Conservation (phyloP, 1,284 basidiomycete genomes). For the Fomitopsis schrenkii region DNA sequence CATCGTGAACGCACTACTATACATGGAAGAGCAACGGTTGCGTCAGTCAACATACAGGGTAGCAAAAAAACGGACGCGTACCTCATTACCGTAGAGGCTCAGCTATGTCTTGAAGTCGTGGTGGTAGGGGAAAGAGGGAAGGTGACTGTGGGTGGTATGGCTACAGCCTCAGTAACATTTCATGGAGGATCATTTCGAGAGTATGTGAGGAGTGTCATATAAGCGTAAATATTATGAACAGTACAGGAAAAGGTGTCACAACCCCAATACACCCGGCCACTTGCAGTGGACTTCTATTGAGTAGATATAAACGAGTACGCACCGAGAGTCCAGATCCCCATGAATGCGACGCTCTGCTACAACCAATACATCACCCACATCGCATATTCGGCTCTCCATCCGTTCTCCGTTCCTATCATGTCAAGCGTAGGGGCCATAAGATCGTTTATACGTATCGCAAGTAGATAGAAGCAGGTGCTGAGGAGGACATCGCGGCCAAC, state of each 20-base stretch:
- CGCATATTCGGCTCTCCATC: neutral
- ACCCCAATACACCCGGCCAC: too few species aligned
- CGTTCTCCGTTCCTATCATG: neutral
- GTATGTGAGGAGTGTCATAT: too few species aligned
- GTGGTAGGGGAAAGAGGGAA: too few species aligned
- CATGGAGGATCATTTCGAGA: too few species aligned
- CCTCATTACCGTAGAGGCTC: too few species aligned
- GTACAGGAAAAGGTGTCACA: neutral
- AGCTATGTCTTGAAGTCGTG: too few species aligned
- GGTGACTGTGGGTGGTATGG: too few species aligned
- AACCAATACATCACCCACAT: conserved; percentile 27
- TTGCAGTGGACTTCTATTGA: too few species aligned
- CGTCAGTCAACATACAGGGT: too few species aligned
- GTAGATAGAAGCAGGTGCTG: conserved; percentile 17
- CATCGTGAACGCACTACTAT: conserved; percentile 33
- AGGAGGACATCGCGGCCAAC: conserved; percentile 34
- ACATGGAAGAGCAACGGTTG: neutral
- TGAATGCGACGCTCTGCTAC: conserved; percentile 25
- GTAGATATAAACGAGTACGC: neutral
- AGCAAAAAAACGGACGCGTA: too few species aligned
- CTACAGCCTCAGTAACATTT: too few species aligned
- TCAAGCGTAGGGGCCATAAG: neutral
- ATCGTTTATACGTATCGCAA: conserved; percentile 21
- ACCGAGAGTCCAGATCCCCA: conserved; percentile 27
- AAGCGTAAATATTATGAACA: too few species aligned